Evolutionary conservation across 441 rosid genomes (phyloP).

Genomic region (Kokia cookei): DNA sequence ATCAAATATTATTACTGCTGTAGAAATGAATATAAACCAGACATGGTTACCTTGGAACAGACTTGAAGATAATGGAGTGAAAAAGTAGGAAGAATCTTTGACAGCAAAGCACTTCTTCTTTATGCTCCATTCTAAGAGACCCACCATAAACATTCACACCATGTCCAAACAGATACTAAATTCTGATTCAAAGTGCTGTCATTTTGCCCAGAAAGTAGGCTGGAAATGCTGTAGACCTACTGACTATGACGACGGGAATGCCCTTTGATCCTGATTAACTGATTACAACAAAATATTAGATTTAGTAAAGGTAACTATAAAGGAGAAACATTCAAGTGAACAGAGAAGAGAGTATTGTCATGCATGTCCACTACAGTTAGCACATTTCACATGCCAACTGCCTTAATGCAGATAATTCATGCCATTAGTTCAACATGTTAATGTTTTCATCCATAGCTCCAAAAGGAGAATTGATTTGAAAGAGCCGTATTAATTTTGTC

Average conservation of each 20-base stretch:
- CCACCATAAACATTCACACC: conserved; percentile 15
- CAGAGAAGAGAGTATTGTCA: not conserved
- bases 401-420: not conserved
- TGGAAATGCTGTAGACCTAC: conserved; percentile 22
- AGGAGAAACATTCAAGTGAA: not conserved
- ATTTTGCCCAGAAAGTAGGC: conserved; percentile 5
- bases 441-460: not conserved
- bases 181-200: conserved; percentile 13
- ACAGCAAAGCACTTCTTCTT: conserved; percentile 21
- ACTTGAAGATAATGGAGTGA: conserved; percentile 30
- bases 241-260: conserved; percentile 41
- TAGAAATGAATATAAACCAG: conserved; percentile 4
- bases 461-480: not conserved
- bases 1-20: not conserved
- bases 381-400: conserved; percentile 1
- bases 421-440: not conserved
- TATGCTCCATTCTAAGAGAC: conserved; percentile 24
- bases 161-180: conserved; percentile 15
- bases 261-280: conserved; percentile 53
- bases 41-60: conserved; percentile 41
- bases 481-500: not conserved
- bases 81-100: conserved; percentile 29
- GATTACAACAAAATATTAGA: conserved; percentile 22
- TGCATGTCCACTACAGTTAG: not conserved
- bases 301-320: conserved; percentile 8